phyloP scores from a whole-genome alignment of 495 filamentous ascomycete species.

The Delitschia confertaspora region DNA sequence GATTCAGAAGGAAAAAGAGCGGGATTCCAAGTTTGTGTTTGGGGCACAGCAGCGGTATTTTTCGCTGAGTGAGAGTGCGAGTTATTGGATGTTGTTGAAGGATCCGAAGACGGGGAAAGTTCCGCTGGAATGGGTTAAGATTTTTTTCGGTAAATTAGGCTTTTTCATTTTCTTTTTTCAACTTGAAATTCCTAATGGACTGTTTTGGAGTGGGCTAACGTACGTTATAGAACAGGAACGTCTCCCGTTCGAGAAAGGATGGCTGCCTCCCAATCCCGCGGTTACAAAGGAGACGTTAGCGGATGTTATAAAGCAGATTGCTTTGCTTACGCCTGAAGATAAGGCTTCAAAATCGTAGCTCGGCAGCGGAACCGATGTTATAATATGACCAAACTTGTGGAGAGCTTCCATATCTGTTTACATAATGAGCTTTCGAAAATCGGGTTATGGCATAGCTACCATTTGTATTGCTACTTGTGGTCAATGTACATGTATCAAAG shows the following conservation, averaged over 20 bases:
- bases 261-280: conserved; percentile 10
- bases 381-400: too few species aligned
- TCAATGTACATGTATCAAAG: too few species aligned
- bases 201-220: background rate
- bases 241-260: conserved; percentile 27
- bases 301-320: background rate
- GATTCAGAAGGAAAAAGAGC: conserved; percentile 6
- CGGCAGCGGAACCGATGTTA: too few species aligned
- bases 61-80: conserved; percentile 24
- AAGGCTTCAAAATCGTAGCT: too few species aligned
- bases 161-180: background rate
- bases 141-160: conserved; percentile 21
- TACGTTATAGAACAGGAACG: conserved; percentile 19
- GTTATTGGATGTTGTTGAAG: conserved; percentile 22
- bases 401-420: too few species aligned
- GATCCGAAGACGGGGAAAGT: conserved; percentile 14
- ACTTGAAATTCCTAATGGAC: background rate
- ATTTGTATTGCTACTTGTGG: too few species aligned
- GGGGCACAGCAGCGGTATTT: conserved; percentile 14
- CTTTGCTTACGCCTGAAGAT: conserved; percentile 9
- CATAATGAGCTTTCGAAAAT: too few species aligned
- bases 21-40: conserved; percentile 22
- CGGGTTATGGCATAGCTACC: too few species aligned
- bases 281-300: conserved; percentile 3
- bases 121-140: conserved; percentile 22